These are phyloP conservation scores for Cochlearia excelsa DNA, from an alignment of 345 rosid genomes.

Conservation along the genomic window DNA sequence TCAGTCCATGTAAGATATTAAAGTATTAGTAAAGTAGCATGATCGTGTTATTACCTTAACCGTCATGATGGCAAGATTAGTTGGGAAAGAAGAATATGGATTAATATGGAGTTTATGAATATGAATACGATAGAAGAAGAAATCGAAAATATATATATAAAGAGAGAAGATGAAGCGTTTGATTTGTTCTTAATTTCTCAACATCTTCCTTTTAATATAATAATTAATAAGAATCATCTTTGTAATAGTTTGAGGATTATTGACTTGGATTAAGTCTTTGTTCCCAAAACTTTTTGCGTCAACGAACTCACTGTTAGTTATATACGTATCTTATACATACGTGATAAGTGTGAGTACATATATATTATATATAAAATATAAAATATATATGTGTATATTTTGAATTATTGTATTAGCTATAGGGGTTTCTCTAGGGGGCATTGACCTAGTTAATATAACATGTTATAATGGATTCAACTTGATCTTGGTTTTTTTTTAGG, in stretches of 20 bases:
- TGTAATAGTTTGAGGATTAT: constrained; percentile 8
- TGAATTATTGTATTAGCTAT: background rate
- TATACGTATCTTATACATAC: constrained; percentile 8
- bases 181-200: constrained; percentile 13
- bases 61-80: constrained; percentile 24
- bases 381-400: background rate
- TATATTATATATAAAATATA: background rate
- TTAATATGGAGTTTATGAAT: constrained; percentile 4
- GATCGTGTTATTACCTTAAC: constrained; percentile 28
- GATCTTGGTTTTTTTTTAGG: constrained; percentile 17
- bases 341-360: background rate
- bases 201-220: constrained; percentile 20
- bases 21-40: background rate
- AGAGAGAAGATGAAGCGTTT: constrained; percentile 18
- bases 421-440: background rate
- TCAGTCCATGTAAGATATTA: background rate
- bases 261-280: constrained; percentile 26
- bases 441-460: constrained; percentile 7
- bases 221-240: background rate
- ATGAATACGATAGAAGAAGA: constrained; percentile 24
- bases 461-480: constrained; percentile 19
- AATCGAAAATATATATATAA: constrained; percentile 10
- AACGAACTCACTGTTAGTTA: constrained; percentile 4
- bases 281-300: constrained; percentile 7
- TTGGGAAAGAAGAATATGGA: background rate